Evolutionary conservation across 1,284 basidiomycete species (phyloP).

Genomic region (Melampsora americana): DNA sequence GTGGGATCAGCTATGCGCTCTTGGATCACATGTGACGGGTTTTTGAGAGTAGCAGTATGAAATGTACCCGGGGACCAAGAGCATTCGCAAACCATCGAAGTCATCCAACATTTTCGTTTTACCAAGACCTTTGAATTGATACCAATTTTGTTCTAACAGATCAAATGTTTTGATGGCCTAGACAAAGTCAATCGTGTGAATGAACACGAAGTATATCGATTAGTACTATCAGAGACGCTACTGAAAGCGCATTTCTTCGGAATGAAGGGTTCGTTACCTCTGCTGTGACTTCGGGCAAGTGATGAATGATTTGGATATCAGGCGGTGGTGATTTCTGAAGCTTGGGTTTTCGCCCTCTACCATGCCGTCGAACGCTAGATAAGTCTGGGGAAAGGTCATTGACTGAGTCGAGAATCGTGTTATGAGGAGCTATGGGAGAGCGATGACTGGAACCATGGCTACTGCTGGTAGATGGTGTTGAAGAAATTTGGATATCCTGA

Average conservation of each 20-base stretch:
- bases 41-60: not conserved
- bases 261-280: not conserved
- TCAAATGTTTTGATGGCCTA: conserved; percentile 69
- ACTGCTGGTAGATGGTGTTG: not conserved
- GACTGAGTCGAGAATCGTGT: not conserved
- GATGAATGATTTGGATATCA: conserved; percentile 15
- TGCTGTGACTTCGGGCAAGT: conserved; percentile 14
- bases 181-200: not conserved
- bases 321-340: conserved; percentile 1
- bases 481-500: not conserved
- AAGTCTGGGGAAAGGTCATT: not conserved
- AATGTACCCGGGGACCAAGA: conserved; percentile 73
- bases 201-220: not conserved
- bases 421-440: not conserved
- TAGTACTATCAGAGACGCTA: not conserved
- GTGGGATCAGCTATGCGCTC: conserved; percentile 42
- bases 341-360: conserved; percentile 15
- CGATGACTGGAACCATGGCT: not conserved
- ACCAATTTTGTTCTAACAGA: conserved; percentile 73
- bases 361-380: not conserved
- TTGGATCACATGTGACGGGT: conserved; percentile 48
- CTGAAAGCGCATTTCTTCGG: not conserved
- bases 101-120: conserved; percentile 81
- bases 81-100: conserved; percentile 91
- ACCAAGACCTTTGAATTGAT: conserved; percentile 83